Base-by-base conservation (phyloP, 148 eudicot species). In the Heliamphora exappendiculata region DNA sequence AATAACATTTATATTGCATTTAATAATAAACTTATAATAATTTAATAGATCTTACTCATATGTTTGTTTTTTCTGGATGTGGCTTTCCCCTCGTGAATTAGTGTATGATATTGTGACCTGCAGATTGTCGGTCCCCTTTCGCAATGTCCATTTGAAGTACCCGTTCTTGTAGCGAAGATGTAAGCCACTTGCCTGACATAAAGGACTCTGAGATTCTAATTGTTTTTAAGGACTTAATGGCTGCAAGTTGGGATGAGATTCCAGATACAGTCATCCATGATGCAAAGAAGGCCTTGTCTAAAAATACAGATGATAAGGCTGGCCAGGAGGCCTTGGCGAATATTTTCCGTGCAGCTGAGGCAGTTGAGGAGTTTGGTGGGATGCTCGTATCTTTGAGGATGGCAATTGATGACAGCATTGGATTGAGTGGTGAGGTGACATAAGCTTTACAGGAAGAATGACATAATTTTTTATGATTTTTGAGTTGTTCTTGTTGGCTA, bases 281-380 rank as follows among this genome's bases (percentile, higher is more conserved):
- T 69, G 92, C 88, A 57, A 78, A 67, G 62, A 86, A 88, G 67
- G 97, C 88, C 24, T 84, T 90, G 80, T 85, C 93, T 41, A 88
- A 88, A 79, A 78, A 75, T n/a, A 82, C 92, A 37, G 92, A 87
- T 10, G 98, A 94, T 85, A 82, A 82, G 69, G 82, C 75, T 76
- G 90, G 90, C 64, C 90, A 90, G 77, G 97, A 92, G 75, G 83
- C 79, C 49, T 80, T 92, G 81, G 81, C 78, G 49, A 92, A 87
- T 83, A 89, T 92, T 41, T 84, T 94, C 69, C 89, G 96, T 74
- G 90, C 98, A 65, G 97, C 98, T 72, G 98, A 90, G 85, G 98
- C 98, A 37, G 87, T 76, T 63, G 98, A 90, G 85, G 97, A 94
- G 74, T 94, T 94, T 72, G 82, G 82, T 47, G 98, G 90, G 60